Conservation (phyloP, 2,329 filamentous ascomycete genomes). For the Arthrobotrys megalospora region DNA sequence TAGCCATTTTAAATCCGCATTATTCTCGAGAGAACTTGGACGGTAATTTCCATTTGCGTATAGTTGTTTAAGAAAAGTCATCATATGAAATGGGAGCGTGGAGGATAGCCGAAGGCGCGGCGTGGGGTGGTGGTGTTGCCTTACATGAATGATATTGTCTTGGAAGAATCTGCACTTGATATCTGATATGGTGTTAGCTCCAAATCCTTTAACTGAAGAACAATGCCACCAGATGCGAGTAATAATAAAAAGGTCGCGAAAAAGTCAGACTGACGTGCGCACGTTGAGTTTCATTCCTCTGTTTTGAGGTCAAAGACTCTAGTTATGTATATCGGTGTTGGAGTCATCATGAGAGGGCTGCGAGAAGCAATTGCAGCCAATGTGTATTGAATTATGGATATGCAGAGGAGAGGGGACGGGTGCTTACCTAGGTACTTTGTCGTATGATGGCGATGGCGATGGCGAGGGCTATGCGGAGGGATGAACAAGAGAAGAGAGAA, state of each 20-base stretch:
- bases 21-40: slow-evolving; percentile 78
- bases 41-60: slow-evolving; percentile 95
- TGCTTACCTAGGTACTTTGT: neutral
- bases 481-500: neutral
- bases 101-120: neutral
- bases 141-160: neutral
- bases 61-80: slow-evolving; percentile 74
- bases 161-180: neutral
- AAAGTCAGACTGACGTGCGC: slow-evolving; percentile 65
- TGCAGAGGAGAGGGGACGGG: slow-evolving; percentile 11
- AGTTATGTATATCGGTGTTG: slow-evolving; percentile 83
- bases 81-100: slow-evolving; percentile 68
- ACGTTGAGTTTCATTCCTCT: slow-evolving; percentile 82
- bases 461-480: neutral
- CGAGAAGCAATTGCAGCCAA: neutral
- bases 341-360: slow-evolving; percentile 78
- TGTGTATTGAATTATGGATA: slow-evolving; percentile 17
- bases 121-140: neutral
- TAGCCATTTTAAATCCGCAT: slow-evolving; percentile 90
- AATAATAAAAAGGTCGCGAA: slow-evolving; percentile 3
- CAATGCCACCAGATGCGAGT: slow-evolving; percentile 53
- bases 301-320: slow-evolving; percentile 89
- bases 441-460: neutral
- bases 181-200: slow-evolving; percentile 4
- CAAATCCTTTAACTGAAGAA: neutral